These are phyloP conservation scores for Rusavskia elegans DNA, from an alignment of 495 filamentous ascomycete genomes.

Conservation along the genomic window DNA sequence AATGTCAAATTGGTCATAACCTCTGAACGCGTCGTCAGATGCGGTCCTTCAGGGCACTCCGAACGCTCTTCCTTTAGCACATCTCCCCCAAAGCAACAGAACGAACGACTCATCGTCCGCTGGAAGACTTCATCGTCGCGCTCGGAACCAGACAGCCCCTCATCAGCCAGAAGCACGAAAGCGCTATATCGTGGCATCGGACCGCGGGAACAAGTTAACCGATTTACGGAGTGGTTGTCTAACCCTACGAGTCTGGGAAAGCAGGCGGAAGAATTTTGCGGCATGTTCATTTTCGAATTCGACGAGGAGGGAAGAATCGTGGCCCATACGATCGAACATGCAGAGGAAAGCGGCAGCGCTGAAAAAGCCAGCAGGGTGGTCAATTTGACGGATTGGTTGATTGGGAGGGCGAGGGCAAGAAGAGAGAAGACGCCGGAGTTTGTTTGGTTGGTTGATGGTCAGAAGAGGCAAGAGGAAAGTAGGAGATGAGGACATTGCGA, in stretches of 20 bases:
- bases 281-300: constrained; percentile 90
- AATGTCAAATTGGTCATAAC: constrained; percentile 78
- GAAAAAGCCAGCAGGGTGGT: constrained; percentile 59
- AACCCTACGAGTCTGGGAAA: constrained; percentile 12
- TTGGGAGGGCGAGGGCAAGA: constrained; percentile 42
- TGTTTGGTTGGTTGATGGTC: constrained; percentile 12
- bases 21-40: constrained; percentile 68
- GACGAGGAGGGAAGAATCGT: constrained; percentile 73
- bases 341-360: constrained; percentile 59
- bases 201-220: constrained; percentile 29
- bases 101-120: constrained; percentile 22
- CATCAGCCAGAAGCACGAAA: constrained; percentile 11
- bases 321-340: constrained; percentile 87
- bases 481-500: neutral
- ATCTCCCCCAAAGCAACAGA: constrained; percentile 69
- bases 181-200: constrained; percentile 24
- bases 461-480: neutral
- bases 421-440: constrained; percentile 28
- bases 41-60: constrained; percentile 14
- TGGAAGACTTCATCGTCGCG: constrained; percentile 29
- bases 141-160: neutral
- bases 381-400: constrained; percentile 74
- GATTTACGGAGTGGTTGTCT: constrained; percentile 31
- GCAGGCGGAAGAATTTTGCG: constrained; percentile 48
- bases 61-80: constrained; percentile 41